Percentiles rank a stretch among this genome's conserved stretches.
Evolutionary conservation across 345 rosid genomes (phyloP).

Genomic region (Raphanus raphanistrum): DNA sequence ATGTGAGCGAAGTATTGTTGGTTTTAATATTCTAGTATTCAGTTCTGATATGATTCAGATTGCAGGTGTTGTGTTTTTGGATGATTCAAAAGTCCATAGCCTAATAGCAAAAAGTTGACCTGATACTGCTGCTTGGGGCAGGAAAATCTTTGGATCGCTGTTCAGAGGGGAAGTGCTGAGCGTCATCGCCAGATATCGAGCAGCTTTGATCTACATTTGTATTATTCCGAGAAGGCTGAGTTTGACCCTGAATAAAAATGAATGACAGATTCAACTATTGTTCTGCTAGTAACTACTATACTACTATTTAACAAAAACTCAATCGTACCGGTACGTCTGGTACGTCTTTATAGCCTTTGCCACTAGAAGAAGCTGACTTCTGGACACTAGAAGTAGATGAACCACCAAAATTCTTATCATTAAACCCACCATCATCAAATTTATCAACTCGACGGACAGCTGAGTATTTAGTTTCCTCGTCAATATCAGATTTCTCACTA

Average conservation of each 20-base stretch:
- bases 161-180: slow-evolving; percentile 48
- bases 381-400: slow-evolving; percentile 44
- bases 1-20: slow-evolving; percentile 5
- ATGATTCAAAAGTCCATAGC: not conserved
- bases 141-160: slow-evolving; percentile 41
- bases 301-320: slow-evolving; percentile 9
- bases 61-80: not conserved
- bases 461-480: slow-evolving; percentile 85
- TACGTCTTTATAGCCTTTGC: slow-evolving; percentile 38
- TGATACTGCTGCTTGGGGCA: slow-evolving; percentile 49
- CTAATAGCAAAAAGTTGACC: slow-evolving; percentile 40
- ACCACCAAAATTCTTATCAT: slow-evolving; percentile 61
- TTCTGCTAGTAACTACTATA: slow-evolving; percentile 16
- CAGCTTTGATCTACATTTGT: slow-evolving; percentile 41
- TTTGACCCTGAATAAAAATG: slow-evolving; percentile 56
- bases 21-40: too few species aligned
- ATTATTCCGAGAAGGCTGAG: slow-evolving; percentile 44
- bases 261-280: slow-evolving; percentile 6
- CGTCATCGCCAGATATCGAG: slow-evolving; percentile 43
- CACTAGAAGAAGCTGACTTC: slow-evolving; percentile 36
- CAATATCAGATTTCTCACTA: slow-evolving; percentile 57
- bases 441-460: slow-evolving; percentile 61
- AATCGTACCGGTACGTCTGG: slow-evolving; percentile 20
- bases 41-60: too few species aligned
- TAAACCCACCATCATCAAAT: slow-evolving; percentile 77